These are phyloP conservation scores for Trichoderma erinaceum DNA, from an alignment of 495 filamentous ascomycete species.

Conservation along the genomic window DNA sequence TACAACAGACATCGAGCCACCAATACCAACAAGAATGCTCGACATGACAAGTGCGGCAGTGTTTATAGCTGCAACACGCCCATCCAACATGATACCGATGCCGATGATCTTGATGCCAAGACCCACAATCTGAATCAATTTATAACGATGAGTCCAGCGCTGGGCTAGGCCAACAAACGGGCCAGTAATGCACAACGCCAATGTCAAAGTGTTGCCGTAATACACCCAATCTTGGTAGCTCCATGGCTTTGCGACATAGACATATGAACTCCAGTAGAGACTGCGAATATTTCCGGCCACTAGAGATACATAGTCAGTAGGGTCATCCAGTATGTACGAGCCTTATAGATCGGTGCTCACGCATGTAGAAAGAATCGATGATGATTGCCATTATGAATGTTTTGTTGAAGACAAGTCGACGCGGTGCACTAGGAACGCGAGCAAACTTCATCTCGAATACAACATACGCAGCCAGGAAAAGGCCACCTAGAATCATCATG, in stretches of 20 bases:
- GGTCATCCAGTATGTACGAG: neutral
- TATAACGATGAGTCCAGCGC: constrained; percentile 11
- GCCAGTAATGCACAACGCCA: constrained; percentile 1
- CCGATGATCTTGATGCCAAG: neutral
- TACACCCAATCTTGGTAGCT: neutral
- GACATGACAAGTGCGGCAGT: neutral
- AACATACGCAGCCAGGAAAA: constrained; percentile 50
- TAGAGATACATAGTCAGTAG: neutral
- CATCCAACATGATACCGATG: neutral
- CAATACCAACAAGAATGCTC: neutral
- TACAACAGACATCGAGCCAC: constrained; percentile 4
- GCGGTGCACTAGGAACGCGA: constrained; percentile 10
- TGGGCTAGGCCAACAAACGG: constrained; percentile 1
- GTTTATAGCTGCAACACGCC: neutral
- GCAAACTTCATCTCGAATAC: constrained; percentile 46
- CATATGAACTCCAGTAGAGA: constrained; percentile 1
- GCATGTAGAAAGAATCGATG: constrained; percentile 12
- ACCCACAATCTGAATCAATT: neutral
- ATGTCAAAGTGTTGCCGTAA: neutral
- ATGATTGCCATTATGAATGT: constrained; percentile 13
- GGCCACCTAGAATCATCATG: constrained; percentile 52
- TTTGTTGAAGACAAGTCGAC: constrained; percentile 13
- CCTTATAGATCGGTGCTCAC: neutral
- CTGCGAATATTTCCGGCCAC: constrained; percentile 2
- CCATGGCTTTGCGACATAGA: constrained; percentile 8